A percentile compares a stretch with the other conserved stretches of the same genome.
Conservation (phyloP, 495 filamentous ascomycete genomes). For the Trichoderma gamsii region DNA sequence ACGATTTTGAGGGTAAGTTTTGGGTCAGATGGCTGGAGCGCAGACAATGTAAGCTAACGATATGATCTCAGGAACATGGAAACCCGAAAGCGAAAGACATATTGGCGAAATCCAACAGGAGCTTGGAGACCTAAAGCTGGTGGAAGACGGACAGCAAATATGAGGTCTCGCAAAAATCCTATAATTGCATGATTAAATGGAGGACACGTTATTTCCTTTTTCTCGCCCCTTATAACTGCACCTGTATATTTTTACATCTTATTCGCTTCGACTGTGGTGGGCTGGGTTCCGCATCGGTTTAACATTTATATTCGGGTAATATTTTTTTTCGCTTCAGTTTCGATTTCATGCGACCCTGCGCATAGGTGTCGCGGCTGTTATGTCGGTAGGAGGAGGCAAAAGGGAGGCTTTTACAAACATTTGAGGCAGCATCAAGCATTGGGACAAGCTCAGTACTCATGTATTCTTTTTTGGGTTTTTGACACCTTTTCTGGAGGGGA, state of each 20-base stretch:
- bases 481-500: no score
- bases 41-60: slow-evolving; percentile 19
- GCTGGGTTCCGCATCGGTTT: slow-evolving; percentile 6
- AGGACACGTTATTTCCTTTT: not conserved
- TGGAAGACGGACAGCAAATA: not conserved
- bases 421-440: not conserved
- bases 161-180: not conserved
- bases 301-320: slow-evolving; percentile 12
- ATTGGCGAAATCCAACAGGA: slow-evolving; percentile 39
- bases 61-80: slow-evolving; percentile 63
- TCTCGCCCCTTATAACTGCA: not conserved
- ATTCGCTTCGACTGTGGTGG: slow-evolving; percentile 1
- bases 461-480: no score
- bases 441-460: not conserved
- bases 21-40: not conserved
- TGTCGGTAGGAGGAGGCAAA: not conserved
- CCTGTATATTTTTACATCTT: slow-evolving; percentile 16
- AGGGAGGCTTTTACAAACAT: not conserved
- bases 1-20: slow-evolving; percentile 81
- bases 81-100: slow-evolving; percentile 62
- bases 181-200: not conserved
- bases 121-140: not conserved
- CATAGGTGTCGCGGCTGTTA: slow-evolving; percentile 5
- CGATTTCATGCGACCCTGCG: not conserved
- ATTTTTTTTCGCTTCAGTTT: slow-evolving; percentile 5